Conservation (phyloP, 305 asterid genomes). For the Euphrasia arctica region DNA sequence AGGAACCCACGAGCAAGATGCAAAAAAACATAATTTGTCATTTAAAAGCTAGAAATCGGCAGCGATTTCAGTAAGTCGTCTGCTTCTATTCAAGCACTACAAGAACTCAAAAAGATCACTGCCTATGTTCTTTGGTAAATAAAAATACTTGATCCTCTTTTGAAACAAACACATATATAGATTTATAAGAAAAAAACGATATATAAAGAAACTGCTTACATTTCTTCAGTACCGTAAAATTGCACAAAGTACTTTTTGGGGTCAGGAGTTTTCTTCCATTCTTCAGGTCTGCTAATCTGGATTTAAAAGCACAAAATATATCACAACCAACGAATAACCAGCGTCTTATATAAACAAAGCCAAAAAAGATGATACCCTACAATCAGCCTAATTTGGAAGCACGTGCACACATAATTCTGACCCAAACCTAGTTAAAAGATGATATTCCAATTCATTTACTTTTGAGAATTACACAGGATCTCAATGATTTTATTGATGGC, state of each 20-base stretch:
- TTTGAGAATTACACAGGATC: constrained; percentile 7
- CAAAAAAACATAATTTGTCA: neutral
- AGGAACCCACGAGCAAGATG: neutral
- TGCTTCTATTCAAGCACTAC: neutral
- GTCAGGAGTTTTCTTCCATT: constrained; percentile 64
- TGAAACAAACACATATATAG: constrained; percentile 18
- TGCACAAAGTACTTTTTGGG: constrained; percentile 84
- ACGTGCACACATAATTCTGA: neutral
- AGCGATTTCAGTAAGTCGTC: neutral
- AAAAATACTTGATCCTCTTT: constrained; percentile 2
- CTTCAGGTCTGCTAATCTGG: constrained; percentile 90
- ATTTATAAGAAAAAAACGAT: constrained; percentile 18
- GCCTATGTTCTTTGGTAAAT: neutral
- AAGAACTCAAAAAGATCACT: constrained; percentile 14
- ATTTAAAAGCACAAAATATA: constrained; percentile 31
- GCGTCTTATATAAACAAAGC: constrained; percentile 17
- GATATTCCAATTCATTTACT: constrained; percentile 13
- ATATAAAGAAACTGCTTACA: constrained; percentile 50
- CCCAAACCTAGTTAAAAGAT: constrained; percentile 14
- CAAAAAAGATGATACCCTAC: constrained; percentile 23
- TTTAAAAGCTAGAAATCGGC: neutral
- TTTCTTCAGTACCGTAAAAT: constrained; percentile 83
- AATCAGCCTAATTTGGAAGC: constrained; percentile 4
- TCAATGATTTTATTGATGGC: constrained; percentile 10
- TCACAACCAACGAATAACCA: constrained; percentile 25